A percentile compares a stretch with the other conserved stretches of the same genome.
phyloP scores from a whole-genome alignment of 1,139 yeast species.

The Geotrichum candidum region DNA sequence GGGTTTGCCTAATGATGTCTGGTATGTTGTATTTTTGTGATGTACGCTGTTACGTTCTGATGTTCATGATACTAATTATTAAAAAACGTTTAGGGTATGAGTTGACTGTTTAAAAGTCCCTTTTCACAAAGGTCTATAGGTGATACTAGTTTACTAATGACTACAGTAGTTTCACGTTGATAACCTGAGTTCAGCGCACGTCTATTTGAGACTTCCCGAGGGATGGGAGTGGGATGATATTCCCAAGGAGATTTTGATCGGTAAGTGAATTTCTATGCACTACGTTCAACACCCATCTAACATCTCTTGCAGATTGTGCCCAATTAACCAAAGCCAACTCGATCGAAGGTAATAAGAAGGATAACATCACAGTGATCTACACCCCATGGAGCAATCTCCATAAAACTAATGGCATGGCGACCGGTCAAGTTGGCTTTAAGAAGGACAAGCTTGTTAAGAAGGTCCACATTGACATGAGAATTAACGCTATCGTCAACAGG shows the following conservation, averaged over 20 bases:
- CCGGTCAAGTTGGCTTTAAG: constrained; percentile 75
- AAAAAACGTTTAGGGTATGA: constrained; percentile 9
- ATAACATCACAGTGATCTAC: constrained; percentile 62
- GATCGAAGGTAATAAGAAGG: constrained; percentile 68
- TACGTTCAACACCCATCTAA: background rate
- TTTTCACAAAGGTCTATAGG: background rate
- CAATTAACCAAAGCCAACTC: constrained; percentile 79
- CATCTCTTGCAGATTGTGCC: constrained; percentile 46
- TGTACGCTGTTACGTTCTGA: background rate
- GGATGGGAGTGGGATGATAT: constrained; percentile 44
- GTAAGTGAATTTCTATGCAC: constrained; percentile 5
- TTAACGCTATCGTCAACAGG: constrained; percentile 58
- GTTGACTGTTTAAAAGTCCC: background rate
- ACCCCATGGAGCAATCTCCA: constrained; percentile 73
- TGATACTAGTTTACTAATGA: background rate
- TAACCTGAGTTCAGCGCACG: constrained; percentile 72
- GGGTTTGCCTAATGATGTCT: constrained; percentile 63
- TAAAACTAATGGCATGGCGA: constrained; percentile 69
- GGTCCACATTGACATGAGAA: constrained; percentile 51
- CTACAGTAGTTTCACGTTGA: constrained; percentile 59
- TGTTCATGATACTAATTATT: background rate
- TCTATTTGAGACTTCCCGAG: constrained; percentile 55
- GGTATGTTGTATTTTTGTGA: constrained; percentile 38
- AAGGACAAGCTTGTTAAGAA: constrained; percentile 52
- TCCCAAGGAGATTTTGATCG: constrained; percentile 45